Conservation (phyloP, 2,329 filamentous ascomycete genomes). For the Monosporascus sp. region DNA sequence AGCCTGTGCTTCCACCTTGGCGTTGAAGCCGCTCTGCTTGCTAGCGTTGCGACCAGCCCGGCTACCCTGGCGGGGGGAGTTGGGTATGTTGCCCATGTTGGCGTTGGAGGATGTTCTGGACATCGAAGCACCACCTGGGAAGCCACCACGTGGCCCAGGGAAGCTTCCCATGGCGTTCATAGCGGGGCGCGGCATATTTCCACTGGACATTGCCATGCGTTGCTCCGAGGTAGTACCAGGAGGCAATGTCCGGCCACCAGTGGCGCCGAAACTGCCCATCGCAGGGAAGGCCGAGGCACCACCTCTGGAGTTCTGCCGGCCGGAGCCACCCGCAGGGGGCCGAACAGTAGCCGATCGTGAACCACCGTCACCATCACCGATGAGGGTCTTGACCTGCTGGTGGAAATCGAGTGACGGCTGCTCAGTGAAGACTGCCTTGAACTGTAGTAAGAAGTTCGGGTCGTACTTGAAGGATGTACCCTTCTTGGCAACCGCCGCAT, state of each 20-base stretch:
- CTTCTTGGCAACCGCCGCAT: constrained; percentile 72
- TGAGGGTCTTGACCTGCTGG: constrained; percentile 76
- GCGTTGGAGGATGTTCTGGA: constrained; percentile 58
- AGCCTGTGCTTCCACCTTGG: constrained; percentile 59
- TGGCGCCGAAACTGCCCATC: constrained; percentile 66
- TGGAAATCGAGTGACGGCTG: constrained; percentile 94
- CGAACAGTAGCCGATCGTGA: constrained; percentile 55
- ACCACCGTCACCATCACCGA: constrained; percentile 68
- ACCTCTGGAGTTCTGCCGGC: constrained; percentile 47
- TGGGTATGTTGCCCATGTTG: constrained; percentile 53
- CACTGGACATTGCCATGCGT: constrained; percentile 63
- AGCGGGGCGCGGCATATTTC: constrained; percentile 42
- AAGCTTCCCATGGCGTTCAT: constrained; percentile 55
- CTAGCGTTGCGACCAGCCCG: constrained; percentile 52
- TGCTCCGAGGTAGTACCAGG: constrained; percentile 72
- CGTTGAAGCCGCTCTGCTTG: constrained; percentile 52
- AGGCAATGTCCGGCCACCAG: constrained; percentile 51
- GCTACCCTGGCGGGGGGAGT: constrained; percentile 66
- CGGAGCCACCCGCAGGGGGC: constrained; percentile 45
- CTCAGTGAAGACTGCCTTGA: constrained; percentile 93
- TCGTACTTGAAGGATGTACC: constrained; percentile 88
- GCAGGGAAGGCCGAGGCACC: constrained; percentile 43
- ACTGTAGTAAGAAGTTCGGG: constrained; percentile 90
- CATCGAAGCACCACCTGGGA: constrained; percentile 59
- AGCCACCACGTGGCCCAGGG: constrained; percentile 54